Conservation (phyloP, 2,329 filamentous ascomycete species). For the Neocatenulostroma microsporum region DNA sequence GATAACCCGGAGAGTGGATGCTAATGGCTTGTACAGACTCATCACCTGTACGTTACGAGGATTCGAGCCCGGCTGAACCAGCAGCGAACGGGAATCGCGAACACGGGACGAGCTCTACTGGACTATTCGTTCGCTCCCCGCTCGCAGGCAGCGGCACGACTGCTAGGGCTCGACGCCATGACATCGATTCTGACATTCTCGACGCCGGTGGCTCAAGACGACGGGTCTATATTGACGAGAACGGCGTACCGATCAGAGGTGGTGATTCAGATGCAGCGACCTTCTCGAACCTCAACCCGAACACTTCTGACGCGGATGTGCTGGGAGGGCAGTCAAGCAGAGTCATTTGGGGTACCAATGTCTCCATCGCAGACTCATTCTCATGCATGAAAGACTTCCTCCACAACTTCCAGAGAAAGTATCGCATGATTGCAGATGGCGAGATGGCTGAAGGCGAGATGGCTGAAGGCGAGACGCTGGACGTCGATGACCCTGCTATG, state of each 20-base stretch:
- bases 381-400: slow-evolving; percentile 86
- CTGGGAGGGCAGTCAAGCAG: slow-evolving; percentile 74
- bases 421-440: slow-evolving; percentile 87
- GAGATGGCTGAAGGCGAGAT: slow-evolving; percentile 65
- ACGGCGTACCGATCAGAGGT: slow-evolving; percentile 51
- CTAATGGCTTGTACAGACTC: slow-evolving; percentile 56
- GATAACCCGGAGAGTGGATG: not conserved
- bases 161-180: slow-evolving; percentile 63
- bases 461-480: slow-evolving; percentile 59
- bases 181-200: slow-evolving; percentile 75
- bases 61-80: slow-evolving; percentile 45
- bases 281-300: slow-evolving; percentile 64
- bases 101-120: slow-evolving; percentile 58
- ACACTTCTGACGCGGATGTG: slow-evolving; percentile 83
- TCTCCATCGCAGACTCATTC: slow-evolving; percentile 85
- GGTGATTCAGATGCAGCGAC: slow-evolving; percentile 52
- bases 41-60: slow-evolving; percentile 86
- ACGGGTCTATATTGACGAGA: slow-evolving; percentile 56
- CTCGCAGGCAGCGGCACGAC: slow-evolving; percentile 46
- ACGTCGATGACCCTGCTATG: slow-evolving; percentile 60
- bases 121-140: slow-evolving; percentile 68
- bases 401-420: slow-evolving; percentile 84
- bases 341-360: slow-evolving; percentile 95
- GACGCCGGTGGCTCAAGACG: slow-evolving; percentile 45
- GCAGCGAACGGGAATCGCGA: slow-evolving; percentile 45